Percentiles rank a stretch among this genome's conserved stretches.
Conservation (phyloP, 1,284 basidiomycete species). For the Apiotrichum laibachii region DNA sequence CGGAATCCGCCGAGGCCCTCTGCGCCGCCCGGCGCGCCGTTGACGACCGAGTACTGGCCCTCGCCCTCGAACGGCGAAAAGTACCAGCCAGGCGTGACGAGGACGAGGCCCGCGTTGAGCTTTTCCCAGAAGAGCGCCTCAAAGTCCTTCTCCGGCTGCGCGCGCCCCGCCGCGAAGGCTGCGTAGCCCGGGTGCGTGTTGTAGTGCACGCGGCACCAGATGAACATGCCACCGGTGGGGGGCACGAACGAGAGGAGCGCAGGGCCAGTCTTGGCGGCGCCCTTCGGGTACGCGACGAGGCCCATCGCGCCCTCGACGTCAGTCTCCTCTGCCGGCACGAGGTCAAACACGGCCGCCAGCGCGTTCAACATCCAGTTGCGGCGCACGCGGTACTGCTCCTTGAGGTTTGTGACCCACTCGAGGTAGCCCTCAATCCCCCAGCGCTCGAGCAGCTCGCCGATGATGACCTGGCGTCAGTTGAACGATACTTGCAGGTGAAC, state of each 20-base stretch:
- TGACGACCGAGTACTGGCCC: constrained; percentile 8
- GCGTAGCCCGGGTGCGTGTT: constrained; percentile 22
- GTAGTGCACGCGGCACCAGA: constrained; percentile 36
- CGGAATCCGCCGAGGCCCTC: constrained; percentile 27
- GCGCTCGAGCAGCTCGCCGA: constrained; percentile 60
- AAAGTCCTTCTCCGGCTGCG: constrained; percentile 9
- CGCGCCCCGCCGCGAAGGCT: constrained; percentile 1
- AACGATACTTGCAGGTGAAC: not conserved
- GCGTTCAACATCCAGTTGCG: constrained; percentile 38
- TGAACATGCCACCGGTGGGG: constrained; percentile 52
- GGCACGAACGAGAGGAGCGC: constrained; percentile 63
- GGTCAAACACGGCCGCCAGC: constrained; percentile 17
- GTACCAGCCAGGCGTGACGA: constrained; percentile 33
- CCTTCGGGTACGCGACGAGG: constrained; percentile 23
- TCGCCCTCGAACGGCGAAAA: constrained; percentile 26
- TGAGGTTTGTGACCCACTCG: constrained; percentile 63
- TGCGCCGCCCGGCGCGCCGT: constrained; percentile 21
- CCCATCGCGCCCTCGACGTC: constrained; percentile 21
- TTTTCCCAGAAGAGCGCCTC: constrained; percentile 25
- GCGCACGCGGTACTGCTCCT: constrained; percentile 40
- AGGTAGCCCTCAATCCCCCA: constrained; percentile 68
- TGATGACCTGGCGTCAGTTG: constrained; percentile 47
- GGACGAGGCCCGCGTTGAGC: constrained; percentile 21
- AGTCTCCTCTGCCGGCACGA: constrained; percentile 20
- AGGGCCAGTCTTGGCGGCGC: constrained; percentile 1